phyloP scores from a whole-genome alignment of 306 rosid species.

The Medicago ruthenica region DNA sequence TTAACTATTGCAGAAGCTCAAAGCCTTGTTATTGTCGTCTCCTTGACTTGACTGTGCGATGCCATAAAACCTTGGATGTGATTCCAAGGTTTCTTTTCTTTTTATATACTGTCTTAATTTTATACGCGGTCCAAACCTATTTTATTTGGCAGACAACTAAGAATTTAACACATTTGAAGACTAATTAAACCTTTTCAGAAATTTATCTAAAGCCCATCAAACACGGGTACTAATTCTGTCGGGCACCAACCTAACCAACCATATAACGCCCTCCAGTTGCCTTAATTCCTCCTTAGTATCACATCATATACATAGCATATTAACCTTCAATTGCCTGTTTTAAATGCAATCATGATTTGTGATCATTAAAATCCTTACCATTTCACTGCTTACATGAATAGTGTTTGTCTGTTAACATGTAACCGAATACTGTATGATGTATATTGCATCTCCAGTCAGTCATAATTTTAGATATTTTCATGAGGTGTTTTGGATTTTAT shows the following conservation, averaged over 20 bases:
- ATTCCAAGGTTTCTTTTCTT: conserved; percentile 8
- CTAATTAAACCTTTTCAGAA: neutral
- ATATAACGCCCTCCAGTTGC: neutral
- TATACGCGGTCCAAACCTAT: neutral
- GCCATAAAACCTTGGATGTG: conserved; percentile 19
- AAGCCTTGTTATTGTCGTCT: neutral
- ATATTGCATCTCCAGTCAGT: conserved; percentile 17
- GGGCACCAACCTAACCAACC: conserved; percentile 8
- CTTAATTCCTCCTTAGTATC: neutral
- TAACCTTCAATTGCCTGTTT: conserved; percentile 11
- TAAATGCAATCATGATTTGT: neutral
- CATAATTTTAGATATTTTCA: conserved; percentile 28
- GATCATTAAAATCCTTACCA: neutral
- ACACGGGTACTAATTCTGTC: no score
- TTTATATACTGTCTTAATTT: conserved; percentile 12
- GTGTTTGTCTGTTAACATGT: neutral
- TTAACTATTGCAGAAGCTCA: neutral
- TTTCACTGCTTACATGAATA: neutral
- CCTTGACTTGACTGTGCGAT: conserved; percentile 32
- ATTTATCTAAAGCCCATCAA: conserved; percentile 3
- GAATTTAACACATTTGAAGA: neutral
- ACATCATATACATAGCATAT: neutral
- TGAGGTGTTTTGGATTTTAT: conserved; percentile 28
- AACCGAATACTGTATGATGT: neutral
- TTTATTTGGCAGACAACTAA: neutral